These are phyloP conservation scores for Codiaeum variegatum DNA, from an alignment of 441 rosid genomes.

Conservation along the genomic window DNA sequence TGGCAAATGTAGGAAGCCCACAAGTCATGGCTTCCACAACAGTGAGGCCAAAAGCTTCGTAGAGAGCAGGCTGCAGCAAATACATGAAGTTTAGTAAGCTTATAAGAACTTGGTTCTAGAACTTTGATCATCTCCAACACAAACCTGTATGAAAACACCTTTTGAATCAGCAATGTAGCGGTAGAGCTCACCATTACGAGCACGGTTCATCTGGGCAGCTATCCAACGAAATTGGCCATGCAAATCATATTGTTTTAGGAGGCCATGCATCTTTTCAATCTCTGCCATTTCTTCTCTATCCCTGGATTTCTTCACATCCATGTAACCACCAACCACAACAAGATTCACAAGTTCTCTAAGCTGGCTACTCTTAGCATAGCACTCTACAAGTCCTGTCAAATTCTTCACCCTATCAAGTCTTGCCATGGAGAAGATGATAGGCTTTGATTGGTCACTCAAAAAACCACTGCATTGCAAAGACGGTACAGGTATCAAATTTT, in stretches of 20 bases:
- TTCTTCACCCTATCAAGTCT: conserved; percentile 64
- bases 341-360: conserved; percentile 58
- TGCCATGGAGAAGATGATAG: conserved; percentile 70
- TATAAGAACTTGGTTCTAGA: not conserved
- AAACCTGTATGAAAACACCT: conserved; percentile 62
- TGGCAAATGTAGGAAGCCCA: conserved; percentile 78
- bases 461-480: conserved; percentile 39
- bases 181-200: conserved; percentile 63
- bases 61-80: conserved; percentile 54
- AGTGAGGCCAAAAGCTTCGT: conserved; percentile 75
- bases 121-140: not conserved
- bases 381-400: conserved; percentile 60
- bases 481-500: not conserved
- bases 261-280: conserved; percentile 60
- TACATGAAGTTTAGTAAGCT: not conserved
- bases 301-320: conserved; percentile 45
- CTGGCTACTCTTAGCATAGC: conserved; percentile 44
- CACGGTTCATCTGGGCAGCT: conserved; percentile 54
- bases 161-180: conserved; percentile 58
- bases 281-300: conserved; percentile 65
- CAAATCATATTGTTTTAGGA: conserved; percentile 44
- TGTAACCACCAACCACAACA: conserved; percentile 63
- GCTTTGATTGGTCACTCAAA: conserved; percentile 45
- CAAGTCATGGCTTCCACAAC: conserved; percentile 73
- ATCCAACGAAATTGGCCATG: conserved; percentile 66